These are phyloP conservation scores for Ophiostoma sp. DNA, from an alignment of 2,329 filamentous ascomycete species.

Conservation along the genomic window DNA sequence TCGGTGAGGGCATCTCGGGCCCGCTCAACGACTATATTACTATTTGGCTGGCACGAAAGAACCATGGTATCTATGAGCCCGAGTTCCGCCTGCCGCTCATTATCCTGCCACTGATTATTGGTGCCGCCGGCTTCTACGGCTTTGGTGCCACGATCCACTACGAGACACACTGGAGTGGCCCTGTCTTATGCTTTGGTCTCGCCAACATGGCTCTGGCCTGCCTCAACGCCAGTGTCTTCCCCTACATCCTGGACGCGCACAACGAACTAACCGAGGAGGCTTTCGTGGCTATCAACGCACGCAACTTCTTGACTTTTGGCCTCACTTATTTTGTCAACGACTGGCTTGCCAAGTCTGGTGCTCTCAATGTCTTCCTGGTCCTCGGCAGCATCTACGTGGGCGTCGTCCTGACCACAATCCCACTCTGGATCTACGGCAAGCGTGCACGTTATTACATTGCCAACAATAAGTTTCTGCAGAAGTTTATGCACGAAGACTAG, in stretches of 20 bases:
- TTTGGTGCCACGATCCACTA: constrained; percentile 43
- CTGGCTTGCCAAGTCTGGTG: constrained; percentile 36
- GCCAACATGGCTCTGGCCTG: constrained; percentile 46
- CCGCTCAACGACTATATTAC: constrained; percentile 43
- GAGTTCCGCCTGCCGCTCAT: constrained; percentile 46
- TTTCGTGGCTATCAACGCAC: constrained; percentile 47
- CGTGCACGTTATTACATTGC: constrained; percentile 40
- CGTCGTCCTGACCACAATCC: constrained; percentile 43
- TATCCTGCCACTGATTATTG: constrained; percentile 38
- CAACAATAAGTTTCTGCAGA: constrained; percentile 35
- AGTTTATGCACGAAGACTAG: constrained; percentile 31
- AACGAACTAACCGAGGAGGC: constrained; percentile 41
- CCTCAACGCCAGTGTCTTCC: constrained; percentile 44
- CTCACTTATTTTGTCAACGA: constrained; percentile 41
- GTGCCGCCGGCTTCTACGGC: constrained; percentile 43
- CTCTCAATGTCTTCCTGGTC: constrained; percentile 37
- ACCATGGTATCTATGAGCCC: constrained; percentile 49
- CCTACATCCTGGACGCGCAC: constrained; percentile 46
- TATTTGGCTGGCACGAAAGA: constrained; percentile 43
- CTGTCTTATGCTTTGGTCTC: constrained; percentile 44
- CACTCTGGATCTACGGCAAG: constrained; percentile 47
- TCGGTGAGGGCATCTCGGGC: constrained; percentile 42
- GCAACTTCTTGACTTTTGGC: constrained; percentile 44
- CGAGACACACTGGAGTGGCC: constrained; percentile 44
- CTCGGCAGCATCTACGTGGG: constrained; percentile 39